Base-by-base conservation (phyloP, 2,329 filamentous ascomycete genomes). In the Phaeosphaeriaceae sp. region DNA sequence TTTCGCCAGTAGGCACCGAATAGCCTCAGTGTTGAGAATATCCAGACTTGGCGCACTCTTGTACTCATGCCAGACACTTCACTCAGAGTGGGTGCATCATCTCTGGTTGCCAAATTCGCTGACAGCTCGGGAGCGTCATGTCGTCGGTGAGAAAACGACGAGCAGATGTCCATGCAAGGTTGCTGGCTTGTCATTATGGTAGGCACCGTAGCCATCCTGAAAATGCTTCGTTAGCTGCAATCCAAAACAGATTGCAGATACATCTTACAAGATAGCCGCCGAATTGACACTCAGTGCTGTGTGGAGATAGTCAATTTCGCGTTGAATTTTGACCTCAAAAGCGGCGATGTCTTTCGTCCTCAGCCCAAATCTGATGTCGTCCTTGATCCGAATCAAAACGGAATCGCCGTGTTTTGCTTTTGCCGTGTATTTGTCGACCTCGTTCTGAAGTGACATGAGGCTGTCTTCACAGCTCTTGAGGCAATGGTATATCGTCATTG, bases 381-480 rank as follows among this genome's bases (percentile, higher is more conserved):
- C 45, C 27, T 59, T 61, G 27, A 59, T 15, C 41, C 25, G 58
- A 1, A 27, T 15, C 25, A 57, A 36, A 3, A 24, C 13, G 0
- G 56, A 52, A 19, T 7, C 22, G 31, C 1, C 31, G 22, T 46
- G 44, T 17, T 21, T 33, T 25, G 40, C n/a, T 15, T 45, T 19
- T 13, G 22, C 47, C 24, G 27, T 40, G 21, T 48, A 48, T 1
- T 54, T 55, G 1, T 59, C 41, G 3, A 61, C 41, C 0, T 54
- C 20, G 1, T 31, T 11, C 2, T 56, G 20, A 2, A 62, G 49
- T 1, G 54, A 53, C 21, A 56, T 40, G 21, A 68, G 46, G 1
- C 41, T 55, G n/a, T 36, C 27, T 21, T 68, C 51, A 21, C 61
- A 65, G 36, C 56, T 57, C 25, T 59, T 50, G 2, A 65, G 54